phyloP scores from a whole-genome alignment of 2,329 filamentous ascomycete genomes.

The Alternaria postmessia region DNA sequence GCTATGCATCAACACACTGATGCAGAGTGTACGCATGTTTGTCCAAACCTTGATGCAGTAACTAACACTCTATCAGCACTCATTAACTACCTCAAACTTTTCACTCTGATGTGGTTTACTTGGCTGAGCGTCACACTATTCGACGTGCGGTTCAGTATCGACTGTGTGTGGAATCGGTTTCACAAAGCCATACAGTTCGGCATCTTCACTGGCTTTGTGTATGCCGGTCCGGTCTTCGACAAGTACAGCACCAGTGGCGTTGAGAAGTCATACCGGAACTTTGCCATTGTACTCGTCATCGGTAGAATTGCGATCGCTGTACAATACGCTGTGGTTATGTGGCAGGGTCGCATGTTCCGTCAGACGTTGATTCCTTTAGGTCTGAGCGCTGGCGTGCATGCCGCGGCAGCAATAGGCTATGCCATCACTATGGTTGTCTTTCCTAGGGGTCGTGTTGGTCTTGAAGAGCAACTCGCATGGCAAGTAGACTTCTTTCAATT shows the following conservation, averaged over 20 bases:
- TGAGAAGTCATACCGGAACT: conserved; percentile 23
- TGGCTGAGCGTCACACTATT: conserved; percentile 70
- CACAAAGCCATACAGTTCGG: conserved; percentile 68
- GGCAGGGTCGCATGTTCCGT: conserved; percentile 30
- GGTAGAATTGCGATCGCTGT: conserved; percentile 25
- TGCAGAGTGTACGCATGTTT: conserved; percentile 36
- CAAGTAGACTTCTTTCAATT: not conserved
- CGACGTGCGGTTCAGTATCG: conserved; percentile 71
- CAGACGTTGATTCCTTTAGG: conserved; percentile 31
- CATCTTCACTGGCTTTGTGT: conserved; percentile 70
- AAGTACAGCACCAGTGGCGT: conserved; percentile 30
- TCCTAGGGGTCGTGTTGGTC: conserved; percentile 17
- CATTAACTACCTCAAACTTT: conserved; percentile 60
- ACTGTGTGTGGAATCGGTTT: conserved; percentile 69
- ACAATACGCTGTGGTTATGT: conserved; percentile 35
- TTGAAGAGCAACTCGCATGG: conserved; percentile 30
- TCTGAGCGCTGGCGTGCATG: conserved; percentile 26
- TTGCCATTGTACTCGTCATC: conserved; percentile 29
- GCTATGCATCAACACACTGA: conserved; percentile 64
- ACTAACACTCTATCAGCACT: conserved; percentile 30
- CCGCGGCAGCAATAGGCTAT: conserved; percentile 23
- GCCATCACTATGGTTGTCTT: conserved; percentile 22
- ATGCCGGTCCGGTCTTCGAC: conserved; percentile 59
- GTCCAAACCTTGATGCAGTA: not conserved
- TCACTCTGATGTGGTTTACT: conserved; percentile 70